Evolutionary conservation across 805 yeast species (phyloP), one percentile per base, ranked within the genome.

Genomic region (Henningerozyma blattae): DNA sequence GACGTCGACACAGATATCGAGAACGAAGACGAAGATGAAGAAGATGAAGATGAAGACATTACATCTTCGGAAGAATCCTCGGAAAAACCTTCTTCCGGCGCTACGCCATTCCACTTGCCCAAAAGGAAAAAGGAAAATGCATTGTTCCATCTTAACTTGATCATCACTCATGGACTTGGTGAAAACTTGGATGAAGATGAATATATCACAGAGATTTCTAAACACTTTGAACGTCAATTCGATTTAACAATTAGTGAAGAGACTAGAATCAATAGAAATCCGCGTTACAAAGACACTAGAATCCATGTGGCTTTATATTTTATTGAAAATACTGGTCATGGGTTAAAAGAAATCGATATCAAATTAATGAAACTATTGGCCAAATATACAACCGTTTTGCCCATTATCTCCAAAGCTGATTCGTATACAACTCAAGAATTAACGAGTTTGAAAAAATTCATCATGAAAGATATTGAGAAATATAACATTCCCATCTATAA

Each of bases 231-330:
- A 52, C 85, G 77, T 50, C 89, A 81, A 50, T 80, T 79, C 50
- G 89, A 80, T 52, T 62, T 68, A 35, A 84, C 82, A 0, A 66
- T 86, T 31, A 84, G 83, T 2, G 95, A 86, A 54, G 95, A 86
- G 55, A 80, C 91, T 1, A 68, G 89, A 42, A 83, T 86, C 42
- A 70, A 71, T 56, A 77, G 96, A 67, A 83, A 84, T 52, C 94
- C 94, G 17, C 65, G 82, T 42, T 76, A 78, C 50, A 76, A 70
- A 45, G 89, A 82, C 59, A 68, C 86, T n/a, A 65, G 91, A 47
- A 82, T 81, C 27, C 91, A 81, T 50, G 75, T 74, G 6, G 69
- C 79, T 41, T 56, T 81, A 32, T 81, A 81, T 52, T 80, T 81
- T 49, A 69, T 81, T 43, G 73, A 79, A 32, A 79, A 89, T 2